Base-by-base conservation (phyloP, 768 basidiomycete genomes). In the Crepidotus variabilis region DNA sequence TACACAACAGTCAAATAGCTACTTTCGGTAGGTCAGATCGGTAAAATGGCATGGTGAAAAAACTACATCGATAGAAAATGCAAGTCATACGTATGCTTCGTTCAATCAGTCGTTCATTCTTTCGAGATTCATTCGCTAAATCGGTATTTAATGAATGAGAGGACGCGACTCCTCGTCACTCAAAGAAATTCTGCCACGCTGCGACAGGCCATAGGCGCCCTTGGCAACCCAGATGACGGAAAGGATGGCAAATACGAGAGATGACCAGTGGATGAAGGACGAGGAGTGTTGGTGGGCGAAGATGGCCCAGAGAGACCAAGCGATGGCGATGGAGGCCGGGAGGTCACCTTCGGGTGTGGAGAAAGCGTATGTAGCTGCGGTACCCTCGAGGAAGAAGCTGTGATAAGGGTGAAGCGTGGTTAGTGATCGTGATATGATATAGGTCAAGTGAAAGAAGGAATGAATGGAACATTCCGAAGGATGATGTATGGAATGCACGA, bases 341-440 rank as follows among this genome's bases (percentile, higher is more conserved):
- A 98, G 80, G 67, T 98, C 97, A 56, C 96, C 96, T 69, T 95
- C 91, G 1, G 83, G 74, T 11, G 87, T 85, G 20, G 91, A 89
- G 80, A 96, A 96, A 35, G 95, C 92, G 70, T 99, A 99, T 1
- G 92, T 89, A n/a, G 86, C 91, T 5, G 92, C 87, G 11, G 93
- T 95, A 11, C 85, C 86, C 71, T 95, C 92, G 59, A 95, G 86
- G 86, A 95, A 95, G 78, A 96, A 86, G 57, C 88, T 90, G 57
- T 33, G 39, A 39, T 50, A 28, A 52, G n/a, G 43, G n/a, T 24
- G 50, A 57, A 39, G 32, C 8, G 8, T 28, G 28, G 8, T 28
- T 28, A 28, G 28, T 28, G 8, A 28, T 28, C 4, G 3, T 3
- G 28, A 28, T 28, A 28, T 28, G 28, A 28, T 28, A 28, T 53